A percentile compares a stretch with the other conserved stretches of the same genome.
Evolutionary conservation across 345 rosid species (phyloP).

Genomic region (Mangifera indica): DNA sequence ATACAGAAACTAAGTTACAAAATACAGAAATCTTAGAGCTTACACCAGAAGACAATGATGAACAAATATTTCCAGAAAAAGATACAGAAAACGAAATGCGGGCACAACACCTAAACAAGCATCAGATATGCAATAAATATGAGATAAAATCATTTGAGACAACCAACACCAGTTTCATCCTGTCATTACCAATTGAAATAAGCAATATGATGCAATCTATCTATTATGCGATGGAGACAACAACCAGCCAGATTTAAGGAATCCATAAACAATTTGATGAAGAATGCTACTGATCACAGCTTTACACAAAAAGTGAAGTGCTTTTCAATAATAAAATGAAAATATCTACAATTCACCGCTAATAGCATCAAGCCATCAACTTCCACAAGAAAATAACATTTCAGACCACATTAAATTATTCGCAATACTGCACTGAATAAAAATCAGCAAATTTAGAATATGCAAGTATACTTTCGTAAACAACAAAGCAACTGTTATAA

Average conservation of each 20-base stretch:
- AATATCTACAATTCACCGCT: not conserved
- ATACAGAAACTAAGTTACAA: not conserved
- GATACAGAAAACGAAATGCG: not conserved
- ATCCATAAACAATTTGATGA: not conserved
- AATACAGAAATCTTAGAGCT: constrained; percentile 6
- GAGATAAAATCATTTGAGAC: not conserved
- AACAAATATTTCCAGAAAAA: not conserved
- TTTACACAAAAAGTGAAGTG: not conserved
- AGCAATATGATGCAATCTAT: not conserved
- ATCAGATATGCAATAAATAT: not conserved
- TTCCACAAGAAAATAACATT: not conserved
- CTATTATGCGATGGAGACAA: not conserved
- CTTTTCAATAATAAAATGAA: no score
- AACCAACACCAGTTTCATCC: not conserved
- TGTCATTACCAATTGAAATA: not conserved
- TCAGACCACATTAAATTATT: not conserved
- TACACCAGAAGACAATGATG: not conserved
- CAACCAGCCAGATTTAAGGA: not conserved
- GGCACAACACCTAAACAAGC: not conserved
- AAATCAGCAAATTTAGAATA: not conserved
- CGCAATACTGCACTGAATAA: not conserved
- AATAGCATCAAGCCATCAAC: no score
- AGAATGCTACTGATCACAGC: not conserved
- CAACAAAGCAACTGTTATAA: not conserved
- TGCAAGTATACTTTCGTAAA: not conserved